Evolutionary conservation across 495 filamentous ascomycete species (phyloP), one percentile per base, ranked within the genome.

Genomic region (Tuber aestivum): DNA sequence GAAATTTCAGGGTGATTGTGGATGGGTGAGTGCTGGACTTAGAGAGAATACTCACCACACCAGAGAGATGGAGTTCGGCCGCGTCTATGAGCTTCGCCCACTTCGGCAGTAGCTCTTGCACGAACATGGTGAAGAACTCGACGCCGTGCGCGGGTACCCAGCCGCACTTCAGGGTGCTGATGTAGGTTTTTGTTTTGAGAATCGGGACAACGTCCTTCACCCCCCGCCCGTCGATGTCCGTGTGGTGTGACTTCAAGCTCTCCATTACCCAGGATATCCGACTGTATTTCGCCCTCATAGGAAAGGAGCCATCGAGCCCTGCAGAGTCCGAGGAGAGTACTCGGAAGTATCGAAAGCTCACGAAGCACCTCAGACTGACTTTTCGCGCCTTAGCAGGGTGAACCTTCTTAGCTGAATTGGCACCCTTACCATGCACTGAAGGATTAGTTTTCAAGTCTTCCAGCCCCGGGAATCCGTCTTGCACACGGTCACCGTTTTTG

Each of bases 81-180:
- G 35, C 75, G 38, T 44, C 70, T 37, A 80, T 73, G 41, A 80
- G 45, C 20, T 79, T 42, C 4, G 76, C 78, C 78, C 78, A 80
- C 41, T 73, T 76, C 20, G 75, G 27, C 10, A 76, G 50, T 21
- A 80, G 40, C 45, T 79, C 73, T 20, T 71, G 14, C 3, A 80
- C 27, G 68, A 80, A 80, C 2, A 71, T 32, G 5, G 41, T 74
- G 41, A 80, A 79, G n/a, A 80, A 80, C 23, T 79, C 78, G 0
- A 80, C 42, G 7, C 77, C 78, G 61, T 72, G 71, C 10, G 69
- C 73, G 9, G 78, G 78, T 35, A 80, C 70, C 78, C 78, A 80
- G 0, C 78, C 73, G 35, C 74, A 69, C 41, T 72, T 42, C 0
- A 79, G 20, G 20, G 78, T 80, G 44, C 78, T 79, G 37, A 73